Evolutionary conservation across 495 filamentous ascomycete species (phyloP), one percentile per base, ranked within the genome.

Genomic region (Hamigera avellanea): DNA sequence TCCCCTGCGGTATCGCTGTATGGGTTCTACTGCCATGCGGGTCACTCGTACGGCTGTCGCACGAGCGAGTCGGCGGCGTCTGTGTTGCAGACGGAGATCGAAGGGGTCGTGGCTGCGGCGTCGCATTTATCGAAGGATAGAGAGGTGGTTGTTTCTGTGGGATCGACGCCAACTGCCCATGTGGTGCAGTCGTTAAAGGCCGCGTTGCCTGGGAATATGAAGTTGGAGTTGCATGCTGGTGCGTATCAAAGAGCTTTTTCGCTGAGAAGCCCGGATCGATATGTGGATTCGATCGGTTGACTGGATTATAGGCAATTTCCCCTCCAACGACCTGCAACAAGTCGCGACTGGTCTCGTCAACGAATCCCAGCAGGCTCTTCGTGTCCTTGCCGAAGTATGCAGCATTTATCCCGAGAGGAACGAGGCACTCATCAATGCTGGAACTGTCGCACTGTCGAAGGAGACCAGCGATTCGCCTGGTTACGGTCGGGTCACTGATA

Each of bases 81-180:
- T 13, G 42, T 44, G 0, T 33, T 53, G 8, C 26, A 34, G 26
- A 26, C 32, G 8, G 52, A 53, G 26, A 32, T 52, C 6, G 43
- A 49, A n/a, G 44, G 48, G 4, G 51, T 54, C 8, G 29, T 49
- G 4, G 19, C 18, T 2, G 51, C 51, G 0, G 42, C 51, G 5
- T 43, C 32, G 17, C 37, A 36, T 15, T 19, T 53, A 12, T 21
- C 45, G 3, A 29, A 15, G 15, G 34, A 35, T 13, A 19, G 50
- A 25, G 39, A 46, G 25, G 33, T 61, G 4, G 43, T 61, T 16
- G 42, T 57, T 12, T 58, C 54, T 1, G 46, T 61, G 19, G 57
- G 57, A 10, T 55, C 57, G 7, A 61, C 57, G 2, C 57, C 57
- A 0, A 58, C 54, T 18, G 57, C 57, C 18, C 57, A 61, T 37